Conservation (phyloP, 2,329 filamentous ascomycete genomes). For the Periglandula ipomoeae region DNA sequence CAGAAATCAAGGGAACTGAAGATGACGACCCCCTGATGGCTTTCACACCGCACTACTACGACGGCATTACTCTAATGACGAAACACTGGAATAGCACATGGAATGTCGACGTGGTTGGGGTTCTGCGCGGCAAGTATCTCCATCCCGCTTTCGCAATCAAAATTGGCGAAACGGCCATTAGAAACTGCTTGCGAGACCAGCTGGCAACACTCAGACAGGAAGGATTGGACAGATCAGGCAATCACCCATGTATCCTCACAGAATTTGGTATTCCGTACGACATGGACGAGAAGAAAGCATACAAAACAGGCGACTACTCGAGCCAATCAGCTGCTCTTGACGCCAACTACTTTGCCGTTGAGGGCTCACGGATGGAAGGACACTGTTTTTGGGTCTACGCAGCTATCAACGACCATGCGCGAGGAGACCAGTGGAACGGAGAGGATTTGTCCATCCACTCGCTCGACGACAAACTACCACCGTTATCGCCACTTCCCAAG, state of each 20-base stretch:
- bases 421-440: conserved; percentile 95
- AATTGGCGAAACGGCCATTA: conserved; percentile 84
- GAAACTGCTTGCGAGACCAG: conserved; percentile 87
- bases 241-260: conserved; percentile 80
- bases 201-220: conserved; percentile 75
- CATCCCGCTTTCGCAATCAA: conserved; percentile 88
- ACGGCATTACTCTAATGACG: conserved; percentile 91
- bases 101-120: conserved; percentile 93
- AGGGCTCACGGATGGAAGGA: conserved; percentile 74
- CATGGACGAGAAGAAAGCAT: conserved; percentile 95
- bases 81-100: conserved; percentile 98
- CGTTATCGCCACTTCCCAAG: conserved; percentile 40
- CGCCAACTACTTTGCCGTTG: conserved; percentile 88
- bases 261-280: conserved; percentile 98
- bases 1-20: conserved; percentile 71
- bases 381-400: conserved; percentile 88
- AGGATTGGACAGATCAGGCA: conserved; percentile 78
- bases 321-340: conserved; percentile 90
- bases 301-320: conserved; percentile 89
- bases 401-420: conserved; percentile 72
- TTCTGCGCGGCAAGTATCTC: conserved; percentile 80
- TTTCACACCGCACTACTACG: conserved; percentile 93
- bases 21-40: conserved; percentile 88
- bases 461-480: conserved; percentile 62
- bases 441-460: conserved; percentile 92